These are phyloP conservation scores for Harringtonia aguacate DNA, from an alignment of 2,329 filamentous ascomycete species.

Conservation along the genomic window DNA sequence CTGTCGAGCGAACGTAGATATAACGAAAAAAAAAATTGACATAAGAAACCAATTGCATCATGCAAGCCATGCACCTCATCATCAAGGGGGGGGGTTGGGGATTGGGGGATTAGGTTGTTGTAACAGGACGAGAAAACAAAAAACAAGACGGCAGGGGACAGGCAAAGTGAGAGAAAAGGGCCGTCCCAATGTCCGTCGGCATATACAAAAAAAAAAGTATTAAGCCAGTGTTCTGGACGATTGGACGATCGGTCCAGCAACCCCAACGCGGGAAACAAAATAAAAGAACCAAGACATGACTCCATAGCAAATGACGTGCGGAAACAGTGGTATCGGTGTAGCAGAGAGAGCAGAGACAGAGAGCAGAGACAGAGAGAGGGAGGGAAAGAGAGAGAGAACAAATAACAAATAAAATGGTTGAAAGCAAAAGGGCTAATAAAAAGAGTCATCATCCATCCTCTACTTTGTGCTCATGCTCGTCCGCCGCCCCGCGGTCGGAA, in stretches of 20 bases:
- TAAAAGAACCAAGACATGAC: neutral
- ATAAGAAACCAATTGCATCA: too few species aligned
- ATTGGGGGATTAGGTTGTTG: too few species aligned
- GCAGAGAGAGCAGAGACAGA: neutral
- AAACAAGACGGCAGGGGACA: neutral
- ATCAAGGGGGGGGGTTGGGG: too few species aligned
- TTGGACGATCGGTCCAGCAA: too few species aligned
- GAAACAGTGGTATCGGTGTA: conserved; percentile 3
- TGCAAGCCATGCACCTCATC: conserved; percentile 4
- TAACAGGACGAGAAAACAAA: neutral
- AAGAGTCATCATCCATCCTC: neutral
- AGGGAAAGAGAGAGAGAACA: neutral
- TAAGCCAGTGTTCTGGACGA: too few species aligned
- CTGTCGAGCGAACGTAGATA: too few species aligned
- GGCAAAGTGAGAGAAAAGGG: too few species aligned
- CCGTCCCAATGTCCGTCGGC: too few species aligned
- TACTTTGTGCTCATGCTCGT: conserved; percentile 26
- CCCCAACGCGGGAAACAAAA: too few species aligned
- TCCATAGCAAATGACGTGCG: neutral
- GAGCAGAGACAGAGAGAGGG: neutral
- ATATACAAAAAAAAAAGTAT: too few species aligned
- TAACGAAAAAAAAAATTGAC: neutral
- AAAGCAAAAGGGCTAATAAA: neutral
- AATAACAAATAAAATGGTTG: neutral
- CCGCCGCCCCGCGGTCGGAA: conserved; percentile 4